Evolutionary conservation across 2,329 filamentous ascomycete species (phyloP).

Genomic region (Xylariaceae sp.): DNA sequence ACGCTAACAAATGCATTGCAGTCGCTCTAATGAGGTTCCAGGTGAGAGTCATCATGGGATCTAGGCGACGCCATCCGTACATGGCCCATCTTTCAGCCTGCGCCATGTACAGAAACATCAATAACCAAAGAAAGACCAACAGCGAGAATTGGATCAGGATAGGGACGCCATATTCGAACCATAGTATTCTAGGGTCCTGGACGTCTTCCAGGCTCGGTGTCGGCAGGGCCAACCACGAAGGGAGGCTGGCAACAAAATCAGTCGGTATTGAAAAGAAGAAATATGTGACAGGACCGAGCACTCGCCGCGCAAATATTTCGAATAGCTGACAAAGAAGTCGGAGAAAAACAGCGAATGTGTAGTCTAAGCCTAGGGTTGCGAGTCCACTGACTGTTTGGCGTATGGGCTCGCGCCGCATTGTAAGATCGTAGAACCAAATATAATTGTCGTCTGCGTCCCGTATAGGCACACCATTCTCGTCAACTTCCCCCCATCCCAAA

Average conservation of each 20-base stretch:
- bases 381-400: conserved; percentile 1
- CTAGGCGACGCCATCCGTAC: conserved; percentile 5
- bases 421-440: conserved; percentile 14
- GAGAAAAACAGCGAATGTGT: not conserved
- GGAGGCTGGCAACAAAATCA: conserved; percentile 11
- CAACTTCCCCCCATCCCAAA: conserved; percentile 25
- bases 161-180: conserved; percentile 30
- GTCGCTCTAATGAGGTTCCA: conserved; percentile 34
- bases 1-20: conserved; percentile 33
- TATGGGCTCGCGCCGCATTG: conserved; percentile 6
- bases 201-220: conserved; percentile 18
- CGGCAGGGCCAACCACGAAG: conserved; percentile 20
- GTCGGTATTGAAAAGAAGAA: conserved; percentile 15
- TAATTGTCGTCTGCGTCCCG: conserved; percentile 8
- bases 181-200: conserved; percentile 1
- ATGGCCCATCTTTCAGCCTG: conserved; percentile 29
- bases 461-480: conserved; percentile 14
- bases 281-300: conserved; percentile 1
- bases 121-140: conserved; percentile 29
- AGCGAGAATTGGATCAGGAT: conserved; percentile 27
- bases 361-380: conserved; percentile 11
- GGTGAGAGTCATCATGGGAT: conserved; percentile 22
- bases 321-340: not conserved
- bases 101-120: conserved; percentile 29
- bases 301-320: not conserved